Percentiles rank a stretch among this genome's conserved stretches.
These are phyloP conservation scores for Ascocoryne sarcoides DNA, from an alignment of 2,329 filamentous ascomycete species.

Conservation along the genomic window DNA sequence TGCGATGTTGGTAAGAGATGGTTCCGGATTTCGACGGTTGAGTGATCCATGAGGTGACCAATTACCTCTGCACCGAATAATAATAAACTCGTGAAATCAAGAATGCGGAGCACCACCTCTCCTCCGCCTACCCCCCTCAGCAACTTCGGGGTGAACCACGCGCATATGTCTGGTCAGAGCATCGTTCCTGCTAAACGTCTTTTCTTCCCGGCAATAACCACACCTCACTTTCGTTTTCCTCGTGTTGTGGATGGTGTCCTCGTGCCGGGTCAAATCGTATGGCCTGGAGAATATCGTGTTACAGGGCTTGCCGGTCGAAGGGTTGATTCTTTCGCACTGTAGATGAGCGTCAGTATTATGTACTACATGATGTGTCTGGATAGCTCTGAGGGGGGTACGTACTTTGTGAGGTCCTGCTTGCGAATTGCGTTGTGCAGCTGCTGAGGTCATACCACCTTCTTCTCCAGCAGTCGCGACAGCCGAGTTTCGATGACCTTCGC, in stretches of 20 bases:
- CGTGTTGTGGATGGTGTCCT: constrained; percentile 94
- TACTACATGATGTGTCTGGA: not conserved
- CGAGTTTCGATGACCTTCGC: constrained; percentile 80
- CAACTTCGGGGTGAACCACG: constrained; percentile 84
- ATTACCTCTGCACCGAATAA: too few species aligned
- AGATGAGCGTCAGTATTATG: constrained; percentile 4
- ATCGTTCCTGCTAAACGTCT: constrained; percentile 93
- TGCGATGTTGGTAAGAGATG: too few species aligned
- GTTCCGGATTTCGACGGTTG: constrained; percentile 1
- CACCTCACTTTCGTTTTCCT: constrained; percentile 93
- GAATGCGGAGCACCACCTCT: constrained; percentile 6
- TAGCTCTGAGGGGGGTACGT: constrained; percentile 4
- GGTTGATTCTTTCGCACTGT: constrained; percentile 79
- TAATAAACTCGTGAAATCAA: constrained; percentile 11
- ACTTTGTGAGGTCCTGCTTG: constrained; percentile 82
- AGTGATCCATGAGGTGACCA: not conserved
- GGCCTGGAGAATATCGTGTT: constrained; percentile 90
- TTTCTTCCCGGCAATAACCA: constrained; percentile 87
- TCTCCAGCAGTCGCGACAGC: constrained; percentile 33
- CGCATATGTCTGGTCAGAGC: constrained; percentile 90
- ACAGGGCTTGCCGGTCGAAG: constrained; percentile 89
- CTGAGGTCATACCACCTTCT: constrained; percentile 38
- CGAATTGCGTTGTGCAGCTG: constrained; percentile 60
- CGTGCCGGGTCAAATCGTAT: constrained; percentile 92
- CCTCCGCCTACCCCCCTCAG: constrained; percentile 48